These are phyloP conservation scores for Thielaviopsis musarum DNA, from an alignment of 2,329 filamentous ascomycete genomes.

Conservation along the genomic window DNA sequence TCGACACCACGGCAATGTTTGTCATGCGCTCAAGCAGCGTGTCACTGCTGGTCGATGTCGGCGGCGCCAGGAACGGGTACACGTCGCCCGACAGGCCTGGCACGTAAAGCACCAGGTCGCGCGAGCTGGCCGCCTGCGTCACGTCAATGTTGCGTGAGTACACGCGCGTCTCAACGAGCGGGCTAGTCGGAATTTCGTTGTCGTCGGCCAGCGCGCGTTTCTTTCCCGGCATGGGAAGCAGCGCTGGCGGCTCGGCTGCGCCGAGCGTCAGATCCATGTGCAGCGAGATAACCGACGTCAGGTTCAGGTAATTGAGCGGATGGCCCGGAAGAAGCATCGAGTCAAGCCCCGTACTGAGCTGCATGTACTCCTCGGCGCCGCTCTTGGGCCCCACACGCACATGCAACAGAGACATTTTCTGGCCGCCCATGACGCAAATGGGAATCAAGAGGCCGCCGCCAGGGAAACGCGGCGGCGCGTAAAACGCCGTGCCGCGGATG, in stretches of 20 bases:
- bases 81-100: background rate
- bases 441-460: constrained; percentile 9
- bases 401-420: constrained; percentile 2
- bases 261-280: constrained; percentile 4
- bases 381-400: background rate
- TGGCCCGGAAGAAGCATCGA: background rate
- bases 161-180: background rate
- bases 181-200: background rate
- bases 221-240: background rate
- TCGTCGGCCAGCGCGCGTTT: background rate
- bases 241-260: background rate
- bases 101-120: constrained; percentile 4
- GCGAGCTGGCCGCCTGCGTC: background rate
- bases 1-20: constrained; percentile 2
- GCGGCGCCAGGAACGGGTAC: constrained; percentile 7
- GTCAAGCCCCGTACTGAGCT: background rate
- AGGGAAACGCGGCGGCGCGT: background rate
- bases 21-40: constrained; percentile 1
- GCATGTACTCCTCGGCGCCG: background rate
- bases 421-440: constrained; percentile 1
- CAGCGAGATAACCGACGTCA: background rate
- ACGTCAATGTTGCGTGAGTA: background rate
- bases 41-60: background rate
- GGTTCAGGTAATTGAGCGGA: background rate
- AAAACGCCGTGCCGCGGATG: constrained; percentile 5